Evolutionary conservation across 2,329 filamentous ascomycete genomes (phyloP).

Genomic region (Penicillium sp.): DNA sequence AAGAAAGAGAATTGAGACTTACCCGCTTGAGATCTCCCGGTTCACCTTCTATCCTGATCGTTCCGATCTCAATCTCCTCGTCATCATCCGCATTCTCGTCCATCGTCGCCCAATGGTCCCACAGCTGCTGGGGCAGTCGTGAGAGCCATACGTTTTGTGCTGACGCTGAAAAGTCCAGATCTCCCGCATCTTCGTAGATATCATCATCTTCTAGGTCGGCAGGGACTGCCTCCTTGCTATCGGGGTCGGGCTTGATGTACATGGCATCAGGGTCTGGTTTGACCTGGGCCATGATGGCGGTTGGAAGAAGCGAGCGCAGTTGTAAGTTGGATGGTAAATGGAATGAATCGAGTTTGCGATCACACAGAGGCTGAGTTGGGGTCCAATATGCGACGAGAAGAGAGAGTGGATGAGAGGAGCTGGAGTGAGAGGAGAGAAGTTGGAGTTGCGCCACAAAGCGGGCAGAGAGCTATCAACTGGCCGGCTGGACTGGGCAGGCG

Average conservation of each 20-base stretch:
- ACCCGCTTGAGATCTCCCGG: constrained; percentile 60
- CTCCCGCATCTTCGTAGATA: constrained; percentile 71
- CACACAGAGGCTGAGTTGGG: background rate
- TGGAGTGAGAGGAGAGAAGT: constrained; percentile 5
- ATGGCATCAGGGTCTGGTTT: constrained; percentile 50
- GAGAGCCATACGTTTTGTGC: constrained; percentile 69
- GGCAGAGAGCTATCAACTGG: constrained; percentile 13
- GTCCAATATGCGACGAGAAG: background rate
- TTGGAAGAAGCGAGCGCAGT: background rate
- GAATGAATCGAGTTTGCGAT: background rate
- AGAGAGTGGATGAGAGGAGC: constrained; percentile 2
- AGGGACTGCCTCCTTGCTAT: constrained; percentile 45
- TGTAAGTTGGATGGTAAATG: no score
- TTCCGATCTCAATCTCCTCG: constrained; percentile 81
- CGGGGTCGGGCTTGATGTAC: constrained; percentile 51
- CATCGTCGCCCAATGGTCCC: constrained; percentile 77
- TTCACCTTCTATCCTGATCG: constrained; percentile 65
- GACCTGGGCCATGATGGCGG: constrained; percentile 42
- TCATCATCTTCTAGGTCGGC: constrained; percentile 65
- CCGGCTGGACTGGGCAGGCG: constrained; percentile 11
- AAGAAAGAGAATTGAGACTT: constrained; percentile 15
- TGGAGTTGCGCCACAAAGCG: constrained; percentile 18
- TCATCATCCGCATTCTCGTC: constrained; percentile 84
- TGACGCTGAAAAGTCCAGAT: constrained; percentile 63
- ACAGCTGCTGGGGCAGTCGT: constrained; percentile 78